phyloP scores from a whole-genome alignment of 129 eudicot genomes.

The Artemisia argyi region DNA sequence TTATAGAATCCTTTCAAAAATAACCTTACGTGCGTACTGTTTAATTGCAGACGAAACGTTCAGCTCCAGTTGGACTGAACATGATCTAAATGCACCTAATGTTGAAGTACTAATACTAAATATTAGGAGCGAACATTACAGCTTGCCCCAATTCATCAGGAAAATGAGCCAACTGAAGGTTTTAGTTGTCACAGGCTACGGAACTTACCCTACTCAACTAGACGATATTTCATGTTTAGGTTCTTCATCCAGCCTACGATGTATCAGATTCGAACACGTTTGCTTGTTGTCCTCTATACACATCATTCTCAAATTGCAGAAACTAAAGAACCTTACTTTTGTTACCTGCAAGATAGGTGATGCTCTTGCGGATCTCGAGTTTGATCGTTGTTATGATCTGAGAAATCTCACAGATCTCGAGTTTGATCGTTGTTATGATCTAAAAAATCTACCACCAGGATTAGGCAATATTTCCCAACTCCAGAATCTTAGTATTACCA shows the following conservation, averaged over 20 bases:
- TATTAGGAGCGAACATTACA: conserved; percentile 23
- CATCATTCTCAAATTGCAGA: conserved; percentile 25
- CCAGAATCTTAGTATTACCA: conserved; percentile 41
- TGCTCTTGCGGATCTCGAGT: conserved; percentile 38
- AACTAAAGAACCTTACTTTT: conserved; percentile 42
- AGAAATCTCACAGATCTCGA: conserved; percentile 38
- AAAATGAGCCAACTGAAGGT: conserved; percentile 33
- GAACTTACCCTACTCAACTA: conserved; percentile 26
- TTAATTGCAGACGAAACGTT: conserved; percentile 39
- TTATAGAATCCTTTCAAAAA: background rate
- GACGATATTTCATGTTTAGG: conserved; percentile 14
- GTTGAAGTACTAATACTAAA: conserved; percentile 46
- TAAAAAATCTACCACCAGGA: conserved; percentile 36
- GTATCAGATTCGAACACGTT: conserved; percentile 33
- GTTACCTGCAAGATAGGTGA: conserved; percentile 40
- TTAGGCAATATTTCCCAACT: conserved; percentile 31
- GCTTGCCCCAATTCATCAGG: conserved; percentile 40
- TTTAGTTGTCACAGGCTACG: conserved; percentile 42
- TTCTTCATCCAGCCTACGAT: conserved; percentile 24
- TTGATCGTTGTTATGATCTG: conserved; percentile 45
- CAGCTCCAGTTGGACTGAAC: conserved; percentile 32
- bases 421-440: conserved; percentile 43
- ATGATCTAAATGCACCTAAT: conserved; percentile 37
- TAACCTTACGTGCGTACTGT: no score
- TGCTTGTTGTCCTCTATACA: conserved; percentile 22